Evolutionary conservation across 768 basidiomycete genomes (phyloP).

Genomic region (Russula earlei): DNA sequence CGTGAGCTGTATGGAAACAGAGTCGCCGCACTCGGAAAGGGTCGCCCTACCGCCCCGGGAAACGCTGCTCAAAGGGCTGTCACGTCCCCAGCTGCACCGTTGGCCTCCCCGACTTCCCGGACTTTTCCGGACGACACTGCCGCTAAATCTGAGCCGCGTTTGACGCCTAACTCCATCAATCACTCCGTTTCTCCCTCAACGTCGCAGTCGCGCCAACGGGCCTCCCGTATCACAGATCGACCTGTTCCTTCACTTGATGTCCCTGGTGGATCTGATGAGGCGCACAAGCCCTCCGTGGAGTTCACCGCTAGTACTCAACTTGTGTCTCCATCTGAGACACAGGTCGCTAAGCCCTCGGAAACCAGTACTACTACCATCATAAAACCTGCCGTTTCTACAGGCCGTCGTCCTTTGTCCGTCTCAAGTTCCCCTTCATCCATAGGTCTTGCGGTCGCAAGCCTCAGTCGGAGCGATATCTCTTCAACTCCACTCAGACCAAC

Average conservation of each 20-base stretch:
- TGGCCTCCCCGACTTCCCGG: not conserved
- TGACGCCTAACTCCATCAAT: not conserved
- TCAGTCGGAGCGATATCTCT: not conserved
- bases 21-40: constrained; percentile 33
- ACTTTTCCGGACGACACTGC: constrained; percentile 2
- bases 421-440: not conserved
- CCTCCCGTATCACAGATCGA: not conserved
- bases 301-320: not conserved
- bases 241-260: not conserved
- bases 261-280: not conserved
- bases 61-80: constrained; percentile 7
- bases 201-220: not conserved
- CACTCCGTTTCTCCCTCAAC: not conserved
- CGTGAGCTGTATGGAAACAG: constrained; percentile 71
- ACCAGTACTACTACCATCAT: not conserved
- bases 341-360: not conserved
- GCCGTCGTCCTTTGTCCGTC: not conserved
- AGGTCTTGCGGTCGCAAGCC: not conserved
- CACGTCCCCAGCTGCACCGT: constrained; percentile 11
- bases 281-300: not conserved
- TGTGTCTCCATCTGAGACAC: not conserved
- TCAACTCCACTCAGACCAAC: not conserved
- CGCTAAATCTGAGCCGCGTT: not conserved
- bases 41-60: constrained; percentile 15
- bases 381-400: not conserved